Conservation (phyloP, 2,329 filamentous ascomycete genomes). For the Exserohilum rostratum region DNA sequence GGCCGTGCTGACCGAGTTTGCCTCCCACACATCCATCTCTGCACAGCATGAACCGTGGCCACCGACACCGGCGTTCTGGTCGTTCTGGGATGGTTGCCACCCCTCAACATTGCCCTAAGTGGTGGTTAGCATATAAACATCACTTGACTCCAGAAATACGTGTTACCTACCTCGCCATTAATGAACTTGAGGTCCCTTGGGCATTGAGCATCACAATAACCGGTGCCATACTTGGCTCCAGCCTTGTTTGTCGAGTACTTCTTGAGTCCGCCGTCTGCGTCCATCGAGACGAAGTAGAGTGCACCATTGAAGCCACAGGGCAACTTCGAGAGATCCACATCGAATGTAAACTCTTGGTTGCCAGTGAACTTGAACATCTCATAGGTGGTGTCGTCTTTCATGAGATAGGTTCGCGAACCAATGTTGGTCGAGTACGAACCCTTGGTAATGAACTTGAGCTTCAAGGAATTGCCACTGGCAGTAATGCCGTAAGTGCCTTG, state of each 20-base stretch:
- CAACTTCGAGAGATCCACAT: constrained; percentile 61
- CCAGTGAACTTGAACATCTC: constrained; percentile 43
- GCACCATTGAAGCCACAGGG: constrained; percentile 71
- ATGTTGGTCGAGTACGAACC: constrained; percentile 49
- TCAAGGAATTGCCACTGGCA: constrained; percentile 58
- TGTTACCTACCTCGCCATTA: constrained; percentile 43
- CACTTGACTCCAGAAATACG: constrained; percentile 45
- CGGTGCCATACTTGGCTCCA: constrained; percentile 50
- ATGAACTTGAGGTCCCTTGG: too few species aligned
- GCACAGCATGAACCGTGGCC: constrained; percentile 65
- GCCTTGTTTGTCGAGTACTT: constrained; percentile 55
- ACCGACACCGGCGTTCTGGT: constrained; percentile 60
- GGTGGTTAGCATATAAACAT: not conserved
- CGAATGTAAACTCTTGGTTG: constrained; percentile 54
- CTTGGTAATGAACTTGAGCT: constrained; percentile 64
- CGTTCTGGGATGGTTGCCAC: constrained; percentile 59
- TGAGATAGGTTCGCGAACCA: constrained; percentile 45
- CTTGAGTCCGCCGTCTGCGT: constrained; percentile 63
- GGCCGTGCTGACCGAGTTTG: constrained; percentile 67
- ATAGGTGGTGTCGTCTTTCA: constrained; percentile 41
- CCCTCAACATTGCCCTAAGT: constrained; percentile 57
- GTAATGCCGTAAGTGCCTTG: constrained; percentile 56
- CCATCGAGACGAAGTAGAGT: constrained; percentile 50
- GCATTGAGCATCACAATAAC: too few species aligned
- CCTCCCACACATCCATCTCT: constrained; percentile 70